Evolutionary conservation across 2,329 filamentous ascomycete species (phyloP).

Genomic region (Scleromitrula shiraiana): DNA sequence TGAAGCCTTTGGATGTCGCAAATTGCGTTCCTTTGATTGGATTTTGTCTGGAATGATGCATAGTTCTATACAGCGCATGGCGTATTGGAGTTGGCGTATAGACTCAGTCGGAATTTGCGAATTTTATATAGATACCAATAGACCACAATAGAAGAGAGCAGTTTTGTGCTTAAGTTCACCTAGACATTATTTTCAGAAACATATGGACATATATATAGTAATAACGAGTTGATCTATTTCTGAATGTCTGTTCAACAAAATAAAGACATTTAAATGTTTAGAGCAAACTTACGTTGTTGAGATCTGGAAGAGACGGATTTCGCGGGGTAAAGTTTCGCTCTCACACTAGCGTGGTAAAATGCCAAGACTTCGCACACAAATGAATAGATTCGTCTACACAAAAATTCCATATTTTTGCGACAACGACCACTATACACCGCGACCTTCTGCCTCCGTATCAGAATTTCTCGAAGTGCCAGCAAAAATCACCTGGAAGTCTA

Average conservation of each 20-base stretch:
- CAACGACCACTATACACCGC: conserved; percentile 6
- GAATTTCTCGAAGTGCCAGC: neutral
- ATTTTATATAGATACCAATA: neutral
- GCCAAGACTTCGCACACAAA: conserved; percentile 12
- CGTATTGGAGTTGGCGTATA: conserved; percentile 1
- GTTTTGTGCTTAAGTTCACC: neutral
- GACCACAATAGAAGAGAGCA: conserved; percentile 5
- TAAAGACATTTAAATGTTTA: too few relatives aligned
- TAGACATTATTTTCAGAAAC: neutral
- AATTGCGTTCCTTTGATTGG: too few relatives aligned
- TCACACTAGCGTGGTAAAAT: conserved; percentile 4
- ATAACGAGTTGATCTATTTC: too few relatives aligned
- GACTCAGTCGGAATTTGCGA: too few relatives aligned
- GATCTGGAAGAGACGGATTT: neutral
- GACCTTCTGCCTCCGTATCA: conserved; percentile 1
- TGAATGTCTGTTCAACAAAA: too few relatives aligned
- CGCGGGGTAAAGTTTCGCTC: conserved; percentile 5
- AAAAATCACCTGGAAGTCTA: neutral
- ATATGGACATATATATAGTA: too few relatives aligned
- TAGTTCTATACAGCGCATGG: too few relatives aligned
- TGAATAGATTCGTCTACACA: conserved; percentile 7
- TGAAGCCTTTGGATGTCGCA: neutral
- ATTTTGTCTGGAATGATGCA: too few relatives aligned
- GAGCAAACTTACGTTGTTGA: neutral
- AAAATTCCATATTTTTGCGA: conserved; percentile 11